Percentiles rank a stretch among this genome's conserved stretches.
phyloP scores from a whole-genome alignment of 225 moss, liverwort and hornwort species.

The Pseudisothecium myosuroides region DNA sequence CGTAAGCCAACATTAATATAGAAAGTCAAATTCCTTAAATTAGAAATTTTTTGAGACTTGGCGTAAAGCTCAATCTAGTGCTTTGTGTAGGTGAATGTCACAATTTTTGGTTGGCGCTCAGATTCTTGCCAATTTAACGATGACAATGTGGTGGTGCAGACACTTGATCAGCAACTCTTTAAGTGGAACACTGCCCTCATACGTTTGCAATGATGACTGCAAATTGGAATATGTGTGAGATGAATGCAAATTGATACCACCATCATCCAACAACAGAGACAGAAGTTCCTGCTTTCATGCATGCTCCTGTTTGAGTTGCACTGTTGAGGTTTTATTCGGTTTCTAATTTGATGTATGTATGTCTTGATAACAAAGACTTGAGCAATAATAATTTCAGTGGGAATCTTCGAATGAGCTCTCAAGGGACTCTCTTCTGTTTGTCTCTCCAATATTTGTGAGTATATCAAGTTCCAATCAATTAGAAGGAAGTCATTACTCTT shows the following conservation, averaged over 20 bases:
- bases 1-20: too few species aligned
- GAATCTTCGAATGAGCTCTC: too few species aligned
- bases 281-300: too few species aligned
- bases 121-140: not conserved
- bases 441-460: fast-evolving
- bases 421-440: not conserved
- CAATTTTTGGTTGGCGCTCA: not conserved
- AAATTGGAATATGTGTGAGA: not conserved
- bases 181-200: not conserved
- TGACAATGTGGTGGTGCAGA: not conserved
- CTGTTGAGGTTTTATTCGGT: too few species aligned
- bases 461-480: not conserved
- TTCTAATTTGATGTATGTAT: too few species aligned
- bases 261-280: too few species aligned
- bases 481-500: not conserved
- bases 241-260: not conserved
- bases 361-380: not conserved
- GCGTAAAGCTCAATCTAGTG: not conserved
- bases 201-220: not conserved
- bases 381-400: not conserved
- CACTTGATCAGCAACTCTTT: fast-evolving
- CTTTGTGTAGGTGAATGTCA: not conserved
- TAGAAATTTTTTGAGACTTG: fast-evolving
- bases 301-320: too few species aligned
- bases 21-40: not conserved